Percentiles rank a stretch among this genome's conserved stretches.
Evolutionary conservation across 345 rosid genomes (phyloP).

Genomic region (Stellera chamaejasme): DNA sequence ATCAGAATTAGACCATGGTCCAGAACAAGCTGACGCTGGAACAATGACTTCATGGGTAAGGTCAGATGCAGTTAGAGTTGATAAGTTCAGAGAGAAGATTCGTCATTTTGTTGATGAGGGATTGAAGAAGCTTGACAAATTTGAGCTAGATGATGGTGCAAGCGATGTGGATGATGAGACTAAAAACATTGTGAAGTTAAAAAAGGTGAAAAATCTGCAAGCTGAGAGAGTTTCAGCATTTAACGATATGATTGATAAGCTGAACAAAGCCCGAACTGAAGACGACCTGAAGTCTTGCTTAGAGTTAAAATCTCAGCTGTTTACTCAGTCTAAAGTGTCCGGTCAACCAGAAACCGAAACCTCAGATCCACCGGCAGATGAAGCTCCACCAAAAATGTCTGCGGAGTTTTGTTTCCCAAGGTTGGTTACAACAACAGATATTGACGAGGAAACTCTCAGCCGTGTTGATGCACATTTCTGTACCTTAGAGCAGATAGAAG

Average conservation of each 20-base stretch:
- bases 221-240: constrained; percentile 43
- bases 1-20: constrained; percentile 15
- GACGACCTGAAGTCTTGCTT: constrained; percentile 67
- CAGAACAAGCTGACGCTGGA: constrained; percentile 21
- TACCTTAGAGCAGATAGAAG: constrained; percentile 43
- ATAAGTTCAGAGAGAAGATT: constrained; percentile 46
- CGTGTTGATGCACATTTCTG: constrained; percentile 38
- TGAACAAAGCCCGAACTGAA: constrained; percentile 64
- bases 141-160: constrained; percentile 14
- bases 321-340: constrained; percentile 8
- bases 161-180: constrained; percentile 21
- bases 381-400: constrained; percentile 16
- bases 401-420: constrained; percentile 22
- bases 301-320: constrained; percentile 52
- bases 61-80: constrained; percentile 35
- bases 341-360: constrained; percentile 16
- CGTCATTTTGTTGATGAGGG: constrained; percentile 50
- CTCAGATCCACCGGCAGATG: constrained; percentile 13
- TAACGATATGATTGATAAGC: constrained; percentile 52
- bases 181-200: constrained; percentile 23
- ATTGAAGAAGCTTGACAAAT: constrained; percentile 42
- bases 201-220: constrained; percentile 24
- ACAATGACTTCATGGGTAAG: constrained; percentile 30
- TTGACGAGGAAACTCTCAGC: constrained; percentile 47
- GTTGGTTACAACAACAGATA: constrained; percentile 32